Conservation (phyloP, 768 basidiomycete species). For the Suillus variegatus region DNA sequence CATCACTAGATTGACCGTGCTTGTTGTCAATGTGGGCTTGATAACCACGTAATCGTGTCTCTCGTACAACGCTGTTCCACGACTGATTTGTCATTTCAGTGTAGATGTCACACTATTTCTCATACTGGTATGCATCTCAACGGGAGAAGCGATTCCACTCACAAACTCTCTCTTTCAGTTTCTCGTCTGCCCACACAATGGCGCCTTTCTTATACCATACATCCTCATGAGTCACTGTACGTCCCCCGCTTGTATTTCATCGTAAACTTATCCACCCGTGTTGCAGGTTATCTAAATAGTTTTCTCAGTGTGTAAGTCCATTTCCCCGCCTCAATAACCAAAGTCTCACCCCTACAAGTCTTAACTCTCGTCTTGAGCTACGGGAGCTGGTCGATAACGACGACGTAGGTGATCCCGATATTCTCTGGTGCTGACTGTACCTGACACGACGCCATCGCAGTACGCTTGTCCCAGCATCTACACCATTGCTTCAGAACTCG, state of each 20-base stretch:
- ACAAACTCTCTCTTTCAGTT: constrained; percentile 22
- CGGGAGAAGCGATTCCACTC: neutral
- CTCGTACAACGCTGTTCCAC: neutral
- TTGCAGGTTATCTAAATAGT: constrained; percentile 38
- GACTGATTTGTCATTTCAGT: constrained; percentile 14
- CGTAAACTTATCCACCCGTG: neutral
- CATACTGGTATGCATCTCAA: constrained; percentile 19
- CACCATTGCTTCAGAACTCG: constrained; percentile 3
- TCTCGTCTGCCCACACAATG: constrained; percentile 36
- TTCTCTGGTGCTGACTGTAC: neutral
- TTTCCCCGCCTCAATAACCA: too few species aligned
- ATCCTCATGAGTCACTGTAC: constrained; percentile 40
- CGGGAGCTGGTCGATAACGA: constrained; percentile 30
- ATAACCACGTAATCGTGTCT: constrained; percentile 31
- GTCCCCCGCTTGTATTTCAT: constrained; percentile 9
- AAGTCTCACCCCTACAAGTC: constrained; percentile 14
- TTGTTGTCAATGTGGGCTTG: constrained; percentile 38
- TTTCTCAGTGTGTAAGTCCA: constrained; percentile 37
- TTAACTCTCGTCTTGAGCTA: constrained; percentile 30
- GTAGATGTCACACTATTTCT: constrained; percentile 31
- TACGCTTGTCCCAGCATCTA: constrained; percentile 27
- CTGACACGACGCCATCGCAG: constrained; percentile 8
- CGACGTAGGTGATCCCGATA: constrained; percentile 17
- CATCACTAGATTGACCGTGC: constrained; percentile 33
- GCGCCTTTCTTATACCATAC: constrained; percentile 37